Conservation (phyloP, 139 green algal species). For the Coccomyxa sp. region DNA sequence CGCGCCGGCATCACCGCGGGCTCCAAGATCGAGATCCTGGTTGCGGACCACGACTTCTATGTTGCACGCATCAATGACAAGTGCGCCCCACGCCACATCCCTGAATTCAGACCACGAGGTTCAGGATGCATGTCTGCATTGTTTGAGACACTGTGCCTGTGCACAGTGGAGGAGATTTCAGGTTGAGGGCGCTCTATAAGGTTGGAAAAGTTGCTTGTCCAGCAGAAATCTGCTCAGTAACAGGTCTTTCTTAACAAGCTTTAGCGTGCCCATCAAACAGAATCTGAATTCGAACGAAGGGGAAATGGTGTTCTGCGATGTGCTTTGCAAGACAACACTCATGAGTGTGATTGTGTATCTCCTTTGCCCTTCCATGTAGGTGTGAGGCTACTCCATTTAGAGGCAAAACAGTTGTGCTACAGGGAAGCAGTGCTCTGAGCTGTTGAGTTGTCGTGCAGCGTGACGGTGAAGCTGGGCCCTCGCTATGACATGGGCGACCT, state of each 20-base stretch:
- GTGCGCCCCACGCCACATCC: conserved; percentile 4
- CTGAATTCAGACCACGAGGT: neutral
- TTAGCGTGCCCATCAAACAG: too few relatives aligned
- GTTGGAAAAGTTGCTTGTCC: neutral
- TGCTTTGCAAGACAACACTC: too few relatives aligned
- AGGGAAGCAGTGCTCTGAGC: neutral
- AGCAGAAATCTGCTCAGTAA: neutral
- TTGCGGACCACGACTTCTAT: conserved; percentile 65
- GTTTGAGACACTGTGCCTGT: neutral
- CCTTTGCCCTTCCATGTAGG: too few relatives aligned
- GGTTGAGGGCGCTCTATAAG: neutral
- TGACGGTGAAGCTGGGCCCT: conserved; percentile 56
- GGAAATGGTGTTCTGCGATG: too few relatives aligned
- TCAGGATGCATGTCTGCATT: neutral
- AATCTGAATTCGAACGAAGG: too few relatives aligned
- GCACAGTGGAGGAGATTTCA: neutral
- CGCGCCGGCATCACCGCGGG: conserved; percentile 40
- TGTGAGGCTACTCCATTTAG: too few relatives aligned
- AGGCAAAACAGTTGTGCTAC: too few relatives aligned
- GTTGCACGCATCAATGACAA: conserved; percentile 47
- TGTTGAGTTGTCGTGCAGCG: neutral
- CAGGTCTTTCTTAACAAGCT: too few relatives aligned
- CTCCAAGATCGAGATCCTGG: conserved; percentile 58
- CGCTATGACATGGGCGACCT: conserved; percentile 39
- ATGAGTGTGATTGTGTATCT: too few relatives aligned